These are phyloP conservation scores for Epichloe typhina DNA, from an alignment of 2,329 filamentous ascomycete genomes.

Conservation along the genomic window DNA sequence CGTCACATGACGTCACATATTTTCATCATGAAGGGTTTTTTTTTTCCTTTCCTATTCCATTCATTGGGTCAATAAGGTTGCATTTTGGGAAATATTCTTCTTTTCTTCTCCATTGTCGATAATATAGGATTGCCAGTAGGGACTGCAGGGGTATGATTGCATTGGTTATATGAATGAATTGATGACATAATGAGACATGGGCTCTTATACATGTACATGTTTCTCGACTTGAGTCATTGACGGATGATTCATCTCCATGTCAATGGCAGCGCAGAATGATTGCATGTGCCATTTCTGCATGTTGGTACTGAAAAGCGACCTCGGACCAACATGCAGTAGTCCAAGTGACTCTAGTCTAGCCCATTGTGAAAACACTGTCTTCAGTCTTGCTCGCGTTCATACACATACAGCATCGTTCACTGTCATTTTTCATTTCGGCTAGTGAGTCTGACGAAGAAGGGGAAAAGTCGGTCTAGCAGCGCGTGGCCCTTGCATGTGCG, in stretches of 20 bases:
- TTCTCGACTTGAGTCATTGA: not conserved
- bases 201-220: not conserved
- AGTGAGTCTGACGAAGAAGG: too few relatives aligned
- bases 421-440: too few relatives aligned
- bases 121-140: constrained; percentile 10
- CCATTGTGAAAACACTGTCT: too few relatives aligned
- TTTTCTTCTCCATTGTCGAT: constrained; percentile 10
- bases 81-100: not conserved
- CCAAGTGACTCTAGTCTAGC: too few relatives aligned
- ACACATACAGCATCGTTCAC: too few relatives aligned
- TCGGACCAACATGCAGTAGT: not conserved
- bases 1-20: not conserved
- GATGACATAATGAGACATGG: constrained; percentile 17
- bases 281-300: too few relatives aligned
- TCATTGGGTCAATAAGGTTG: not conserved
- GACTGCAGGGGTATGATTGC: constrained; percentile 16
- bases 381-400: too few relatives aligned
- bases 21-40: not conserved
- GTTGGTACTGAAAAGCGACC: not conserved
- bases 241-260: too few relatives aligned
- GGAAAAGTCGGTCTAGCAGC: too few relatives aligned
- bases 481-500: not conserved
- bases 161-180: constrained; percentile 23
- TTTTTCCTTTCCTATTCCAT: not conserved
- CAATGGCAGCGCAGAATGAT: too few relatives aligned